A percentile compares a stretch with the other conserved stretches of the same genome.
Conservation (phyloP, 2,329 filamentous ascomycete species). For the Trichoderma semiorbis region DNA sequence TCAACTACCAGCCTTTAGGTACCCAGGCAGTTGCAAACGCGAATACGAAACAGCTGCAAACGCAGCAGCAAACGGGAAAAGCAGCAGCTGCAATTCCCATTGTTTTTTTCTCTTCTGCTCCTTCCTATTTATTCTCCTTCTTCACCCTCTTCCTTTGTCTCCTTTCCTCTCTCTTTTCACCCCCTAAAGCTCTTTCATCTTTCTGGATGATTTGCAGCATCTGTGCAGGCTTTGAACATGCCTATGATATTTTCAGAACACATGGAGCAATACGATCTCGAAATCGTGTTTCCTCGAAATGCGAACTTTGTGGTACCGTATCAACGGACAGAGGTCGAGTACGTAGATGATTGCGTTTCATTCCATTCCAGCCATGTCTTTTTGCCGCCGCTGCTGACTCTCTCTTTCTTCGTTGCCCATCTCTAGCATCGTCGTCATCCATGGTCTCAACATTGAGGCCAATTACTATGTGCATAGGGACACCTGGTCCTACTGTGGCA, state of each 20-base stretch:
- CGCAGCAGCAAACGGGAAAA: background rate
- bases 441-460: slow-evolving; percentile 16
- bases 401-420: background rate
- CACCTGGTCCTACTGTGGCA: slow-evolving; percentile 3
- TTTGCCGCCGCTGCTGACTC: background rate
- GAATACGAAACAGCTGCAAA: slow-evolving; percentile 3
- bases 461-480: background rate
- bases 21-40: background rate
- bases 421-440: slow-evolving; percentile 8
- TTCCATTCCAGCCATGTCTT: too few relatives aligned
- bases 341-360: background rate
- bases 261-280: slow-evolving; percentile 12
- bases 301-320: background rate
- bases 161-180: background rate
- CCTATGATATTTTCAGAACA: slow-evolving; percentile 12
- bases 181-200: background rate
- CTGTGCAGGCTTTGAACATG: background rate
- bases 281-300: slow-evolving; percentile 2
- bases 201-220: background rate
- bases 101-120: background rate
- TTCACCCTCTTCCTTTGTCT: background rate
- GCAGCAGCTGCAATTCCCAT: background rate
- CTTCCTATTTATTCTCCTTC: background rate
- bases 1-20: background rate
- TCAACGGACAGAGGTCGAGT: slow-evolving; percentile 1